Evolutionary conservation across 2,329 filamentous ascomycete species (phyloP), one percentile per base, ranked within the genome.

Genomic region (Chrysosporium keratinophilum): DNA sequence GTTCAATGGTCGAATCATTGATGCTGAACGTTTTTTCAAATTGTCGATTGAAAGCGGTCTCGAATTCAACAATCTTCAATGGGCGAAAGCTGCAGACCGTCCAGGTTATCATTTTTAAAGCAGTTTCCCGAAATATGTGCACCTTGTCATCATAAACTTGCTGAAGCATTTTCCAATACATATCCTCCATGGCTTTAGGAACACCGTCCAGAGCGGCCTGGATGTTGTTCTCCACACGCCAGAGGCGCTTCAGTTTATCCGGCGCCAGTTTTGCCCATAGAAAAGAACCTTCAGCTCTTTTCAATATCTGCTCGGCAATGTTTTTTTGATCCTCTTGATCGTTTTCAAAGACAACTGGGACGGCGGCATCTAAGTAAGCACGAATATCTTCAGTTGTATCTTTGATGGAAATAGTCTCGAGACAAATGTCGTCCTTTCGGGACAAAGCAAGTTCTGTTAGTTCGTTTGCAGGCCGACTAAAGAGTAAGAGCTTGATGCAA

Each of bases 211-310:
- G 53, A 12, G 56, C 58, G 14, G 54, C 20, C 20, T 54, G 37
- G 33, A 60, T 54, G 37, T 60, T 60, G 1, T 35, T 35, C 40
- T 60, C 56, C 14, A 55, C 60, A 35, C 60, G 54, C 31, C 59
- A 61, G 9, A 46, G 48, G 7, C 55, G 41, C 11, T 33, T 50
- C 11, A 63, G 34, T 31, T 58, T 50, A 28, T 59, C 54, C 3
- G 62, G 15, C 5, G 56, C 61, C 6, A 64, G 52, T 48, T 47
- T 60, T 10, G 62, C 65, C 69, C 68, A 72, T 14, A 71, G 57
- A 53, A 73, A 71, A n/a, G 62, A 70, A 3, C 67, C 68, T 1
- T 60, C 60, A 10, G 70, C 67, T 50, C 69, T 71, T 12, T 62
- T 53, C 15, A 72, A 48, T 7, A 73, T 66, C 50, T 58, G 64